Base-by-base conservation (phyloP, 495 filamentous ascomycete genomes). In the Daldinia bambusicola region DNA sequence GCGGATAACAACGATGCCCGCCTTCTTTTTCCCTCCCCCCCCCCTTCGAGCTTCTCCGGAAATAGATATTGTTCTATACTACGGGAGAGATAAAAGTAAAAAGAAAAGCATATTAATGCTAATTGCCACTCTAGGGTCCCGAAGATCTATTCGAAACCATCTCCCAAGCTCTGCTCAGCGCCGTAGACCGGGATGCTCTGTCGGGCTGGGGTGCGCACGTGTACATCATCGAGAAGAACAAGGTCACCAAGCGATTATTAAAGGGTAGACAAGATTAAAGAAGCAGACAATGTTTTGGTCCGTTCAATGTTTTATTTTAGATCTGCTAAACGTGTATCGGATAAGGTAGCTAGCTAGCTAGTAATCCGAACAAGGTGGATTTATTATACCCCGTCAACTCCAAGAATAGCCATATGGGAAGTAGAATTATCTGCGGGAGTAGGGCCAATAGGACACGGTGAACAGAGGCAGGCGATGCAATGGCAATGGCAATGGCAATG, bases 161-260 rank as follows among this genome's bases (percentile, higher is more conserved):
- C 78, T 97, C 95, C 26, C 95, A 99, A 80, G 91, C 95, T n/a
- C 86, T 99, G 32, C 84, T 99, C 65, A 98, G 95, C 81, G 94
- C 94, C 36, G 94, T 99, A 34, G 95, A 99, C 81, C 85, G 95
- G 80, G 95, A 99, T 80, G 95, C 95, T 52, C 84, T 99, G 52
- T 97, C 94, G 10, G 95, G 95, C 71, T 99, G 95, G 95, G 95
- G 95, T 77, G 95, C 95, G 37, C 93, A 98, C 74, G 95, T 99
- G 69, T 98, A 98, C 81, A 94, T 99, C 72, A 95, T 99, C 81
- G 96, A 98, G 87, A 99, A 98, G 87, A 93, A 97, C 82, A 98
- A 98, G 89, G 93, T 98, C 45, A 97, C 95, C 75, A 97, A 99
- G 90, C 87, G 95, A 77, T 87, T 98, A 86, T 82, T 99, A 77